Base-by-base conservation (phyloP, 1,284 basidiomycete genomes). In the Trichosporon ovoides region DNA sequence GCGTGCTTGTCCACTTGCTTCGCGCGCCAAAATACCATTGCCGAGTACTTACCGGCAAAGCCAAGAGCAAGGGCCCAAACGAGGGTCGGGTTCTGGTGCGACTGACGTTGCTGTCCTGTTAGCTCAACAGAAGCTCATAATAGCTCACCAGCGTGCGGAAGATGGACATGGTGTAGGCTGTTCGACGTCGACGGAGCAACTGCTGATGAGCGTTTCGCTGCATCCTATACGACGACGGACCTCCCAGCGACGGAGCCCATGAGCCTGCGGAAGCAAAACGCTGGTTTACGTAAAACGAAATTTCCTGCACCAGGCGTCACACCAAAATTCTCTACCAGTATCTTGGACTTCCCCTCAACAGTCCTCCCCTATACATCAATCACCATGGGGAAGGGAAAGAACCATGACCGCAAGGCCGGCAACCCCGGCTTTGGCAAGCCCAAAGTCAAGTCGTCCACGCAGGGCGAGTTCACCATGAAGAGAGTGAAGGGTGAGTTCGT, bases 61-160 rank as follows among this genome's bases (percentile, higher is more conserved):
- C 92, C 93, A 60, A 96, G 78, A 53, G 86, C 77, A 72, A 87
- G 81, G 7, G 91, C 89, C 80, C 86, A 96, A 81, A 95, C 94
- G 76, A 96, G 84, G 70, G 90, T 88, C 36, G 93, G 92, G 68
- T 85, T 85, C 79, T 96, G 92, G 80, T 97, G 94, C 36, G 92
- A 91, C 70, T 87, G 84, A 61, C 87, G 85, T 83, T 85, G 84
- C 84, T 86, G 52, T 16, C 9, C 10, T 36, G 58, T 63, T 22
- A 63, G 61, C 46, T 38, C 38, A 9, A n/a, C 28, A 9, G 19
- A 22, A 18, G 9, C 24, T 13, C 14, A 16, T 12, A 13, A 38
- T 38, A n/a, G 48, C 58, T 43, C 40, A 55, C 56, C 33, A 57
- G 63, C 53, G 68, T 69, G 57, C 69, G 64, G 66, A 71, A 74